Base-by-base conservation (phyloP, 805 yeast genomes). In the Ogataea thermomethanolica region DNA sequence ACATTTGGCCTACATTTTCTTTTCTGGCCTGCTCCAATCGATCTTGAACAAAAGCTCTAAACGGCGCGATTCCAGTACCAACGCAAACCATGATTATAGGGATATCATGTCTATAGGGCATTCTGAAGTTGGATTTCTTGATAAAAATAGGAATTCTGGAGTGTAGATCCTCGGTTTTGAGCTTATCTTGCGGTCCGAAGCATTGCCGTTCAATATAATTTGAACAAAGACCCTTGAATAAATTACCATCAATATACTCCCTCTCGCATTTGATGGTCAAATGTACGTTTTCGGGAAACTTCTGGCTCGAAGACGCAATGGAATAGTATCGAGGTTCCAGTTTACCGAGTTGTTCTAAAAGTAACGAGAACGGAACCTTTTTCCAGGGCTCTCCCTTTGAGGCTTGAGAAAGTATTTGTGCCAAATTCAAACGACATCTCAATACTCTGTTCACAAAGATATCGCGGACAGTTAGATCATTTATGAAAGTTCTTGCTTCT, bases 61-160 rank as follows among this genome's bases (percentile, higher is more conserved):
- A 85, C 41, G 98, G 98, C 2, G 98, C 97, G 37, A 90, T 85
- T 55, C 98, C 98, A 5, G 96, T 89, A 43, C 98, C 98, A 25
- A 96, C 95, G 13, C 97, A 96, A 50, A 91, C 75, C 81, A 90
- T 76, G 48, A 91, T 82, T n/a, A 91, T 74, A 7, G 98, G 96
- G 27, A 77, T 75, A 1, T 72, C 62, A 23, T 86, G 73, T 56
- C 84, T 81, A n/a, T 81, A 69, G 7, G 98, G 98, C 48, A 90
- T 73, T 67, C 85, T 86, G 70, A 91, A 91, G 42, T 84, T 82
- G 8, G 96, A 87, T 62, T 84, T 86, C 58, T 95, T 82, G 25
- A 89, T 83, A 58, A 85, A 95, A 24, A 91, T 79, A 1, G 96
- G 95, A 30, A 88, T 67, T 55, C 77, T 79, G 6, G 29, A 24